Base-by-base conservation (phyloP, 179 eudicot genomes). In the Sideroxylon spinosum region DNA sequence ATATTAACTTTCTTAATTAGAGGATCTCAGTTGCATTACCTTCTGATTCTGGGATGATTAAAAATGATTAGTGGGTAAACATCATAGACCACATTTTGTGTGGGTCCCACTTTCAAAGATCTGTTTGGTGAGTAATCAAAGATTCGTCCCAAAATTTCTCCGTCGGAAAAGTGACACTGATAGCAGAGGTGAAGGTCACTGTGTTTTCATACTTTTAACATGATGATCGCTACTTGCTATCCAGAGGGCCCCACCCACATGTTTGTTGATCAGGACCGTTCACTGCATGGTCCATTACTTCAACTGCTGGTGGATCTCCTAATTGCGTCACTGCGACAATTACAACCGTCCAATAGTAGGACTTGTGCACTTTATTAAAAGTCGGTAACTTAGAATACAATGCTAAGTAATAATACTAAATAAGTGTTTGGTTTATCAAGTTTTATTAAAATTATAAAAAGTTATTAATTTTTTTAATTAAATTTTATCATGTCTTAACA, bases 71-170 rank as follows among this genome's bases (percentile, higher is more conserved):
- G 49, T 13, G 74, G 17, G 44, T 68, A 49, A 9, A n/a, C 62
- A 26, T 53, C 69, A 13, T 6, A 19, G 49, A 6, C 14, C 14
- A 55, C 60, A 49, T 70, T 37, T 69, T 37, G 78, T 46, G 77
- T 76, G 76, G 44, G 44, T 37, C 80, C 78, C 71, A 78, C 78
- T 64, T 55, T 16, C 19, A 55, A 53, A 55, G 60, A 55, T 17
- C 60, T 84, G 75, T 37, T 37, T 37, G 86, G 86, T 81, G 75
- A 84, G 79, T 78, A 80, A 81, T 81, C 79, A 80, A 55, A 53
- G 73, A 32, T 80, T 78, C 70, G 19, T 64, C 50, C 70, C 52
- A 57, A 59, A 37, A 37, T 55, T 55, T 55, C 17, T 55, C 6
- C 17, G 5, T 13, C 25, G 71, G 56, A 67, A 68, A n/a, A 66